phyloP scores from a whole-genome alignment of 2,329 filamentous ascomycete genomes.

The Diaporthe sp. region DNA sequence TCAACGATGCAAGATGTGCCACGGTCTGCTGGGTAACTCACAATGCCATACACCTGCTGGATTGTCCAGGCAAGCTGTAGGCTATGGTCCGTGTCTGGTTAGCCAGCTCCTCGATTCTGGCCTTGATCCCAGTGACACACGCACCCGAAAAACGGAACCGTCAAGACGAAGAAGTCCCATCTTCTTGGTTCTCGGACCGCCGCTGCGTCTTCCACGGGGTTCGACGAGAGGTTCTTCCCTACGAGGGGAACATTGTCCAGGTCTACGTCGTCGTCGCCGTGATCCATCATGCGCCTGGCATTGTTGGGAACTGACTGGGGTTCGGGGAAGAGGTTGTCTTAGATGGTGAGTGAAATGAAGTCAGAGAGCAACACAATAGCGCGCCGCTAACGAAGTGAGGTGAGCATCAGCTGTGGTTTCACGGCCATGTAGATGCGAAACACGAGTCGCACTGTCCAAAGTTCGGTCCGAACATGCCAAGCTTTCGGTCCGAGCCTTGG shows the following conservation, averaged over 20 bases:
- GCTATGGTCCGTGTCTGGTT: background rate
- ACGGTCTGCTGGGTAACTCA: background rate
- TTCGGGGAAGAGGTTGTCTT: background rate
- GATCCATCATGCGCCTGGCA: background rate
- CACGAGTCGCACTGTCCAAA: constrained; percentile 11
- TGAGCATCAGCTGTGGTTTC: constrained; percentile 15
- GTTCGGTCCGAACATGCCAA: constrained; percentile 24
- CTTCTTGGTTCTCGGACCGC: background rate
- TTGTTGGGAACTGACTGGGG: no score
- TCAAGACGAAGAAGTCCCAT: constrained; percentile 25
- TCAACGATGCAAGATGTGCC: background rate
- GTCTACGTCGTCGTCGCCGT: background rate
- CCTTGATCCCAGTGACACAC: background rate
- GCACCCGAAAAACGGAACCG: constrained; percentile 10
- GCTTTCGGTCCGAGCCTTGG: background rate
- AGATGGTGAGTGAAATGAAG: background rate
- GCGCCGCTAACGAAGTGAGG: no score
- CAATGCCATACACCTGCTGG: constrained; percentile 20
- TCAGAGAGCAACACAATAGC: background rate
- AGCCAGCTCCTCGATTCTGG: background rate
- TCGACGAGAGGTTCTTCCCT: background rate
- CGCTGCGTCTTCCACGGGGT: background rate
- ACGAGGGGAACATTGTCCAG: constrained; percentile 4
- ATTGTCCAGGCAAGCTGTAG: constrained; percentile 19
- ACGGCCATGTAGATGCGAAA: background rate